Evolutionary conservation across 2,329 filamentous ascomycete species (phyloP).

Genomic region (Hypoxylon sp.): DNA sequence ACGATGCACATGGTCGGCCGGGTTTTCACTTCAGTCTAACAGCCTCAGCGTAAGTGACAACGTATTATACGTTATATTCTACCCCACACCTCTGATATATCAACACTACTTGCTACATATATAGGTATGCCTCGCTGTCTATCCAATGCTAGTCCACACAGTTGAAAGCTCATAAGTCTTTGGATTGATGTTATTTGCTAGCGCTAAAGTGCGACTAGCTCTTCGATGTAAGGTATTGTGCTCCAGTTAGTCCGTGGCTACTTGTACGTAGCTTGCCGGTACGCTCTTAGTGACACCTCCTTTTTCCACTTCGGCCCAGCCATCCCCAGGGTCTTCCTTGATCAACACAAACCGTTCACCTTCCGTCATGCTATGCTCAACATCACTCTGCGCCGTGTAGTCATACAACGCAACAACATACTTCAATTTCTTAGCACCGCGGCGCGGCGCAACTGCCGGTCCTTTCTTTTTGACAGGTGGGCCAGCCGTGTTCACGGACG

Average conservation of each 20-base stretch:
- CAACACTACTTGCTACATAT: slow-evolving; percentile 28
- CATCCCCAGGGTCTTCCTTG: slow-evolving; percentile 89
- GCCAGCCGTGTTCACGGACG: slow-evolving; percentile 69
- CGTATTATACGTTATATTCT: slow-evolving; percentile 19
- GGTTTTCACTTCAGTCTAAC: background rate
- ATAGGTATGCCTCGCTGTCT: slow-evolving; percentile 26
- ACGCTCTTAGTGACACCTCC: slow-evolving; percentile 89
- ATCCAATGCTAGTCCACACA: slow-evolving; percentile 29
- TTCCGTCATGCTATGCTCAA: slow-evolving; percentile 90
- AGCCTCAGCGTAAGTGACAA: background rate
- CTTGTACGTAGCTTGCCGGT: slow-evolving; percentile 92
- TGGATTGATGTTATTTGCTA: slow-evolving; percentile 3
- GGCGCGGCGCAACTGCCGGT: slow-evolving; percentile 88
- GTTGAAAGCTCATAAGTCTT: slow-evolving; percentile 1
- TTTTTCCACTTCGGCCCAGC: slow-evolving; percentile 97
- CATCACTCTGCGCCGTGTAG: slow-evolving; percentile 86
- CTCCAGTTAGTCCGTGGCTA: slow-evolving; percentile 53
- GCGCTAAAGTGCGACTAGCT: slow-evolving; percentile 3
- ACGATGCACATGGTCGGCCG: background rate
- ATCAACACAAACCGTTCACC: slow-evolving; percentile 94
- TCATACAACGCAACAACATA: slow-evolving; percentile 96
- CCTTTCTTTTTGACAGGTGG: slow-evolving; percentile 82
- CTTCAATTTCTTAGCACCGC: slow-evolving; percentile 92
- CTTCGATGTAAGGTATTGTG: slow-evolving; percentile 7
- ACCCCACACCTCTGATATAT: slow-evolving; percentile 3